Evolutionary conservation across 176 grass and related monocot species (phyloP).

Genomic region (Urochloa ruziziensis): DNA sequence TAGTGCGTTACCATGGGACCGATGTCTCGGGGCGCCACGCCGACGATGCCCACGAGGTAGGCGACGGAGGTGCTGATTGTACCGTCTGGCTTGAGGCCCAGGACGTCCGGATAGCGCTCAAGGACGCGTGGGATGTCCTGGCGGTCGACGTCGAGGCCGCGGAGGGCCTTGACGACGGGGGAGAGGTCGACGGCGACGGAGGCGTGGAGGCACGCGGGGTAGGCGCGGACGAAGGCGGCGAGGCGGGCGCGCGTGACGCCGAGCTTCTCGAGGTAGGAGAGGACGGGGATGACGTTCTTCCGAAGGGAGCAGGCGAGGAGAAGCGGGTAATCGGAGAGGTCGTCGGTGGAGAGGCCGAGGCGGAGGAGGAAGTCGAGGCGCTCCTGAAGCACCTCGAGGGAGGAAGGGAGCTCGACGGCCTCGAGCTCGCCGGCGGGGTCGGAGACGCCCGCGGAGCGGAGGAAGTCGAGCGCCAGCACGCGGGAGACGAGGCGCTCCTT

Average conservation of each 20-base stretch:
- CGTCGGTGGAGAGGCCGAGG: constrained; percentile 85
- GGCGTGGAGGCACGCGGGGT: constrained; percentile 84
- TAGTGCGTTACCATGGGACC: constrained; percentile 95
- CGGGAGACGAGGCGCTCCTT: constrained; percentile 93
- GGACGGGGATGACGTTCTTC: constrained; percentile 89
- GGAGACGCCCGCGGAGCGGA: constrained; percentile 71
- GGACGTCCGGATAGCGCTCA: constrained; percentile 68
- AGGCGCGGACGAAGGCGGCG: constrained; percentile 69
- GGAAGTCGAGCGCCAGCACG: constrained; percentile 92
- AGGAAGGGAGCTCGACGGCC: constrained; percentile 83
- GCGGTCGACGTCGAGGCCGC: constrained; percentile 91
- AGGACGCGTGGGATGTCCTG: constrained; percentile 83
- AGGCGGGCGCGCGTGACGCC: constrained; percentile 74
- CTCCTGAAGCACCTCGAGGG: constrained; percentile 89
- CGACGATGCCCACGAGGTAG: constrained; percentile 73
- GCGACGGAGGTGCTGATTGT: constrained; percentile 95
- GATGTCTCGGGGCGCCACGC: constrained; percentile 80
- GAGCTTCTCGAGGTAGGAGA: constrained; percentile 92
- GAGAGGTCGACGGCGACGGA: constrained; percentile 87
- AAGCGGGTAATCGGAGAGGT: constrained; percentile 82
- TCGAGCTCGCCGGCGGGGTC: constrained; percentile 78
- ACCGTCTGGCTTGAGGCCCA: constrained; percentile 90
- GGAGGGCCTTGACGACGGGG: constrained; percentile 70
- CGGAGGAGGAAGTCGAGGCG: constrained; percentile 94
- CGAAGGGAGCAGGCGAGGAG: constrained; percentile 83